Conservation (phyloP, 2,329 filamentous ascomycete genomes). For the Curvularia eragrostidis region DNA sequence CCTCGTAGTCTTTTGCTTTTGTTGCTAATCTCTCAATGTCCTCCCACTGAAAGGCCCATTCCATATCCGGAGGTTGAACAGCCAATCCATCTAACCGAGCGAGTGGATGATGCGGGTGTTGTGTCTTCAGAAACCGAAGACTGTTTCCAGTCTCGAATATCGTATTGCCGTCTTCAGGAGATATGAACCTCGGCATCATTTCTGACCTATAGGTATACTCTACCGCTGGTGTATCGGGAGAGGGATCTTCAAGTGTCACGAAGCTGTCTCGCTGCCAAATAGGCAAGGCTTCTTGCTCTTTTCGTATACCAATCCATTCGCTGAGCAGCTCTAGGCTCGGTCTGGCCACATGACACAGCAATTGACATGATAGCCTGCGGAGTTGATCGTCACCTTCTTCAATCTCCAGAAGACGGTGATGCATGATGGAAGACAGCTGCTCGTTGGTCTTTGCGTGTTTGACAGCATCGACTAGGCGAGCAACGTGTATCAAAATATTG, state of each 20-base stretch:
- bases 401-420: conserved; percentile 53
- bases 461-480: conserved; percentile 55
- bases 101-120: conserved; percentile 75
- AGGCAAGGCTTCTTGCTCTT: conserved; percentile 40
- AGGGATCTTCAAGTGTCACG: conserved; percentile 36
- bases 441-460: conserved; percentile 54
- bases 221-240: conserved; percentile 38
- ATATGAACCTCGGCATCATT: conserved; percentile 75
- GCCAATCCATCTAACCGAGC: conserved; percentile 60
- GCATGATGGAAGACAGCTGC: conserved; percentile 48
- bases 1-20: conserved; percentile 63
- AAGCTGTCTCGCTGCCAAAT: conserved; percentile 41
- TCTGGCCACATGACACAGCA: conserved; percentile 67
- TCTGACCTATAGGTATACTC: conserved; percentile 69
- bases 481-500: conserved; percentile 63
- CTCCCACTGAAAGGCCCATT: conserved; percentile 76
- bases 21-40: conserved; percentile 69
- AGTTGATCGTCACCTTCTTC: conserved; percentile 70
- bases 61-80: conserved; percentile 63
- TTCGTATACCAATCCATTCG: conserved; percentile 75
- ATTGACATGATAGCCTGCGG: conserved; percentile 69
- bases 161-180: conserved; percentile 69
- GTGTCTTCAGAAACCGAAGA: conserved; percentile 72
- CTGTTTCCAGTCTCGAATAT: conserved; percentile 85
- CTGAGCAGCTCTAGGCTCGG: conserved; percentile 73